Conservation (phyloP, 1,284 basidiomycete species). For the Mycena citricolor region DNA sequence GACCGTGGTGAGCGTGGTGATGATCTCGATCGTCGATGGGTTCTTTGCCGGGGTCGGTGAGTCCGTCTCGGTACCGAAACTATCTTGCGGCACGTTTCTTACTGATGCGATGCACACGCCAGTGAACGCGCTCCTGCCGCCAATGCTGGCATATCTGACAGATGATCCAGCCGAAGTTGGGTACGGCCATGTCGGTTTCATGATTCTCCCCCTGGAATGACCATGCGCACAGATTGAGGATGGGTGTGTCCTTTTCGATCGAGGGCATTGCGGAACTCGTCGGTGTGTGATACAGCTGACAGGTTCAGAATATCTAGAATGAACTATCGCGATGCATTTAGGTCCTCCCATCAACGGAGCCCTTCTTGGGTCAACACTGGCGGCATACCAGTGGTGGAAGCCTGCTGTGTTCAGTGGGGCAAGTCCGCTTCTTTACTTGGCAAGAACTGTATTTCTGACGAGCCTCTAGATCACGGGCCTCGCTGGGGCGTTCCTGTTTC, state of each 20-base stretch:
- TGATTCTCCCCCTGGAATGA: background rate
- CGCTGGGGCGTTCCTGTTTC: too few species aligned
- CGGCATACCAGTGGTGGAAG: conserved; percentile 20
- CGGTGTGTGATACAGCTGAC: too few species aligned
- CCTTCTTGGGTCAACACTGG: conserved; percentile 7
- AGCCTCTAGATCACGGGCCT: too few species aligned
- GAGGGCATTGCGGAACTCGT: too few species aligned
- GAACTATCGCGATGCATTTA: background rate
- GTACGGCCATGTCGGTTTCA: conserved; percentile 2
- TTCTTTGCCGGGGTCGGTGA: conserved; percentile 36
- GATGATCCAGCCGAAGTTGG: conserved; percentile 32
- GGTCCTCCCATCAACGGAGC: conserved; percentile 19
- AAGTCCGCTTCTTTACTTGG: conserved; percentile 5
- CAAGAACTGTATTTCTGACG: too few species aligned
- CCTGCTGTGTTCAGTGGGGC: conserved; percentile 23
- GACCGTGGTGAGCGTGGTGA: conserved; percentile 22
- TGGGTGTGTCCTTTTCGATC: too few species aligned
- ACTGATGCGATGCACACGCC: background rate
- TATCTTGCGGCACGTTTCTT: too few species aligned
- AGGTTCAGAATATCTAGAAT: background rate
- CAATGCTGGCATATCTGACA: conserved; percentile 31
- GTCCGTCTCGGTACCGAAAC: conserved; percentile 14
- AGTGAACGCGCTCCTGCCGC: conserved; percentile 34
- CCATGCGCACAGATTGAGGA: too few species aligned
- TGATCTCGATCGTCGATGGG: conserved; percentile 33